These are phyloP conservation scores for Aphanoascus verrucosus DNA, from an alignment of 2,329 filamentous ascomycete genomes.

Conservation along the genomic window DNA sequence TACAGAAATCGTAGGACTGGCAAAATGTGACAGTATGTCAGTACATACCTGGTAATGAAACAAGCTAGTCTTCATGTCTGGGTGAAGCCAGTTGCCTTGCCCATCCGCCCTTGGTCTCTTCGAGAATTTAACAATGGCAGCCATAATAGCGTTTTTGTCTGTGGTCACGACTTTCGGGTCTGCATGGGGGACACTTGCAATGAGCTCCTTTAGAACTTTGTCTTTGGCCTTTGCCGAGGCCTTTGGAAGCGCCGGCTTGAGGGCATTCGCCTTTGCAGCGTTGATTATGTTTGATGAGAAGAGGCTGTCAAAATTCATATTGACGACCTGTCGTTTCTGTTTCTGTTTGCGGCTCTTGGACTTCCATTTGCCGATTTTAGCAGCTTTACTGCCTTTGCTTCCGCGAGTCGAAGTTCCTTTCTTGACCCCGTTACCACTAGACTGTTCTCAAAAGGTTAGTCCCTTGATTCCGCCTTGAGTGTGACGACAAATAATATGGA, in stretches of 20 bases:
- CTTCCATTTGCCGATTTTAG: not conserved
- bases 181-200: constrained; percentile 24
- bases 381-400: not conserved
- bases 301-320: constrained; percentile 12
- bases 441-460: not conserved
- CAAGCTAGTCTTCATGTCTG: constrained; percentile 26
- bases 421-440: not conserved
- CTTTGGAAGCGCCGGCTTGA: constrained; percentile 18
- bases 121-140: constrained; percentile 24
- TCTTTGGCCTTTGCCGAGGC: constrained; percentile 20
- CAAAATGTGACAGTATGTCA: not conserved
- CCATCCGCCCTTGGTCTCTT: constrained; percentile 21
- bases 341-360: not conserved
- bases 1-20: not conserved
- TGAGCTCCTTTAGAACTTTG: constrained; percentile 26
- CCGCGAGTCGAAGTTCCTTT: not conserved
- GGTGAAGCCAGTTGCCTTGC: constrained; percentile 25
- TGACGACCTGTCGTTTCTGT: not conserved
- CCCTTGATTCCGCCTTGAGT: too few species aligned
- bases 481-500: not conserved
- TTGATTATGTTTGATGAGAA: constrained; percentile 12
- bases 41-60: constrained; percentile 28
- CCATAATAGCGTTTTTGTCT: constrained; percentile 21
- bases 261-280: constrained; percentile 18
- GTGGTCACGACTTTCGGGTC: constrained; percentile 19